These are phyloP conservation scores for Clavulina sp. DNA, from an alignment of 768 basidiomycete species.

Conservation along the genomic window DNA sequence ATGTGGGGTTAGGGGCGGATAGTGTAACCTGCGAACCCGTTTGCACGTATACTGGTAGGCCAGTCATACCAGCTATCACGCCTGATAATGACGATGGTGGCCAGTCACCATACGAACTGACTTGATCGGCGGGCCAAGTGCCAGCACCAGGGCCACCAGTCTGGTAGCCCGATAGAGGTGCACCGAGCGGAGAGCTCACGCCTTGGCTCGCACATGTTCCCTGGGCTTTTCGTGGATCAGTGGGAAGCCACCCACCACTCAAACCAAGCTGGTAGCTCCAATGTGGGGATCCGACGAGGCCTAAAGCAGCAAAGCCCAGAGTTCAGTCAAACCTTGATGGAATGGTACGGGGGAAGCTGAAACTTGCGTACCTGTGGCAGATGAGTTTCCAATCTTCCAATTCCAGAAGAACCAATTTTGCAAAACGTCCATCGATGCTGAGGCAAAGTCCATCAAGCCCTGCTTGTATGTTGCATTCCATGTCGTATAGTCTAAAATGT, in stretches of 20 bases:
- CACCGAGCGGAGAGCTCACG: conserved; percentile 27
- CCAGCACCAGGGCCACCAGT: conserved; percentile 46
- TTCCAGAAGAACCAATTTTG: conserved; percentile 65
- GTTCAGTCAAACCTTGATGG: too few species aligned
- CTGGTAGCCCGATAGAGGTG: conserved; percentile 39
- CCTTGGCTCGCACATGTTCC: conserved; percentile 36
- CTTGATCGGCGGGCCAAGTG: conserved; percentile 27
- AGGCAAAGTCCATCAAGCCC: conserved; percentile 33
- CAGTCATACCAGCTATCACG: conserved; percentile 20
- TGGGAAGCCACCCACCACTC: conserved; percentile 59
- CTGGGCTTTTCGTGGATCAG: conserved; percentile 45
- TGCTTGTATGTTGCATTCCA: conserved; percentile 36
- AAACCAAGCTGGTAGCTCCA: conserved; percentile 62
- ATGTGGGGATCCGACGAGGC: conserved; percentile 27
- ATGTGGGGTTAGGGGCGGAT: conserved; percentile 35
- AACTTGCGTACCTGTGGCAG: conserved; percentile 22
- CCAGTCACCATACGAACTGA: conserved; percentile 30
- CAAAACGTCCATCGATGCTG: conserved; percentile 48
- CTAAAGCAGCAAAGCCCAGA: too few species aligned
- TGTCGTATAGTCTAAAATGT: conserved; percentile 31
- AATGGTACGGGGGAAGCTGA: background rate
- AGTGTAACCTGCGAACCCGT: conserved; percentile 42
- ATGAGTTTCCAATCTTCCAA: conserved; percentile 57
- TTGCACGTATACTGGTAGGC: conserved; percentile 46
- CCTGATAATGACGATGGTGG: conserved; percentile 32